Base-by-base conservation (phyloP, 179 eudicot species). In the Beta macrorhiza region DNA sequence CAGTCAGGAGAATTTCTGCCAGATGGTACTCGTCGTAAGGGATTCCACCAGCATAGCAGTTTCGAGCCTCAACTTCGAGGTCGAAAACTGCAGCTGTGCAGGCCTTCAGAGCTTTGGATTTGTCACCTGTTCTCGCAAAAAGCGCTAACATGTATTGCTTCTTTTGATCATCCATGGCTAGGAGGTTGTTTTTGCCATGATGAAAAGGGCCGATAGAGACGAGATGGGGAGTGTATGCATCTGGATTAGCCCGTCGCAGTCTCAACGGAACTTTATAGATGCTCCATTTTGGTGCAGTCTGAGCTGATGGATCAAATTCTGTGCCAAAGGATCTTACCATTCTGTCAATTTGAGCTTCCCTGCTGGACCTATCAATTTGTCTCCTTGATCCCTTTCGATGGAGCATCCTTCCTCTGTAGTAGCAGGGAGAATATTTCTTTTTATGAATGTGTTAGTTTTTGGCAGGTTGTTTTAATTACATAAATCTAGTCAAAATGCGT, bases 221-320 rank as follows among this genome's bases (percentile, higher is more conserved):
- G 5, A 77, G 69, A 47, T 77, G 79, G 3, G 79, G 79, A 15
- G 72, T 77, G 59, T 63, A 77, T 55, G 71, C 79, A 53, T 77
- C 79, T 14, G 44, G 71, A 37, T 77, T 77, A 0, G 72, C 79
- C 20, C 14, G 71, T 7, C 79, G 58, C 61, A 77, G 9, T 16
- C 79, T 69, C 1, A 37, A 5, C 17, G 79, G 61, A 15, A 77
- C 71, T 51, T 25, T 77, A 69, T 63, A 77, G 72, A 77, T 64
- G 25, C 79, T 77, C 79, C 79, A 77, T 45, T 63, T 64, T 64
- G 79, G 79, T 45, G 59, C 71, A 10, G 51, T 15, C 37, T 77
- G 79, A 64, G 63, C 32, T 47, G 59, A 10, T 63, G 72, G 71
- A 49, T 63, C 45, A 15, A 77, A 25, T 6, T 77, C 72, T 5